These are phyloP conservation scores for Neospermospora avenae DNA, from an alignment of 2,329 filamentous ascomycete genomes.

Conservation along the genomic window DNA sequence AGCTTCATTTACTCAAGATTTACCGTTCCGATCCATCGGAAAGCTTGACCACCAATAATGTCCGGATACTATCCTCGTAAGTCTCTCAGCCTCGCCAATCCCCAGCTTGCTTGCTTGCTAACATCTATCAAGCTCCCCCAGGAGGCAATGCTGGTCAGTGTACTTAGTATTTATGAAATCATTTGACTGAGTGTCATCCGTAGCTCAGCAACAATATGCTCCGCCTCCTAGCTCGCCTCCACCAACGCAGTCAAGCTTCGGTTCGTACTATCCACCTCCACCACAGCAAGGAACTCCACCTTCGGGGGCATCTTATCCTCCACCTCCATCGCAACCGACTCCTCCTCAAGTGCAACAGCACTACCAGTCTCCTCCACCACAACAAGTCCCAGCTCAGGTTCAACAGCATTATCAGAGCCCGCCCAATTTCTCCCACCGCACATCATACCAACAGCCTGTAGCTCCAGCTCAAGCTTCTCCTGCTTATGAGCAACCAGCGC, in stretches of 20 bases:
- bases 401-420: constrained; percentile 29
- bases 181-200: constrained; percentile 10
- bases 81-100: constrained; percentile 18
- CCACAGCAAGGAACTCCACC: constrained; percentile 31
- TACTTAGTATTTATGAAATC: neutral
- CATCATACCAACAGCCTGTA: constrained; percentile 34
- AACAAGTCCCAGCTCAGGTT: constrained; percentile 20
- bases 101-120: constrained; percentile 16
- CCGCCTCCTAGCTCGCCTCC: constrained; percentile 33
- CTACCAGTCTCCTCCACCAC: constrained; percentile 12
- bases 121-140: constrained; percentile 31
- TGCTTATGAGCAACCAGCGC: constrained; percentile 23
- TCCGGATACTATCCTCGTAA: constrained; percentile 36
- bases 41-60: constrained; percentile 21
- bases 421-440: constrained; percentile 34
- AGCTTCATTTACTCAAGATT: constrained; percentile 4
- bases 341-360: constrained; percentile 17
- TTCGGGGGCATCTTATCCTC: constrained; percentile 24
- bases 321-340: constrained; percentile 27
- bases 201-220: constrained; percentile 30
- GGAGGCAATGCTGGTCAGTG: constrained; percentile 28
- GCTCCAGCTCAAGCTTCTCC: constrained; percentile 11
- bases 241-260: constrained; percentile 28
- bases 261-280: constrained; percentile 35
- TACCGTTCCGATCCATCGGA: neutral